Conservation (phyloP, 257 asterid genomes). For the Plectranthus barbatus region DNA sequence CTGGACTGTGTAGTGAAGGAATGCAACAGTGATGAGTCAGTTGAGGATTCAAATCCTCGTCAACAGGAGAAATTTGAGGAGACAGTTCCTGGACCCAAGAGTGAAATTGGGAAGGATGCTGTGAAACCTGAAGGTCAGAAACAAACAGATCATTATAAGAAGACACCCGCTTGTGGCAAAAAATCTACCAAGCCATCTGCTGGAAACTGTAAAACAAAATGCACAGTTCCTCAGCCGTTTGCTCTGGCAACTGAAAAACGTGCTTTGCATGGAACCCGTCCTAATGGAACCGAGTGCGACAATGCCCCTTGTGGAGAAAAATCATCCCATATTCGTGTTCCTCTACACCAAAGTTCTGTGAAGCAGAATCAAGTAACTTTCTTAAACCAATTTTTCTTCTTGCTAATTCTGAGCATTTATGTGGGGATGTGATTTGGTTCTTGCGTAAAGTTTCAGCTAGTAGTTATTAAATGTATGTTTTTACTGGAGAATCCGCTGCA, state of each 20-base stretch:
- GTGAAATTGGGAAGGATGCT: slow-evolving; percentile 21
- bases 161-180: slow-evolving; percentile 29
- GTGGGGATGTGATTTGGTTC: background rate
- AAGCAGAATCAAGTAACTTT: slow-evolving; percentile 47
- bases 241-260: slow-evolving; percentile 87
- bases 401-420: background rate
- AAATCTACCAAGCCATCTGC: slow-evolving; percentile 28
- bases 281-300: slow-evolving; percentile 37
- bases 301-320: slow-evolving; percentile 24
- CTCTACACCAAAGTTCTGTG: slow-evolving; percentile 18
- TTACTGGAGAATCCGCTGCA: background rate
- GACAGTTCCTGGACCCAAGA: slow-evolving; percentile 4
- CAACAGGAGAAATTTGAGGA: slow-evolving; percentile 25
- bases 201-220: slow-evolving; percentile 52
- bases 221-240: slow-evolving; percentile 83
- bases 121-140: slow-evolving; percentile 27
- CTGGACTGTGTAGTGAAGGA: slow-evolving; percentile 62
- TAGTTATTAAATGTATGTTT: background rate
- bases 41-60: slow-evolving; percentile 22
- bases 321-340: slow-evolving; percentile 22
- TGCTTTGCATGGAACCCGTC: slow-evolving; percentile 47
- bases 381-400: slow-evolving; percentile 6
- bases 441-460: background rate
- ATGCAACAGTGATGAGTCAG: slow-evolving; percentile 38
- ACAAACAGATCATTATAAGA: slow-evolving; percentile 30